Evolutionary conservation across 1,139 yeast genomes (phyloP).

Genomic region (Zygotorulaspora mrakii): DNA sequence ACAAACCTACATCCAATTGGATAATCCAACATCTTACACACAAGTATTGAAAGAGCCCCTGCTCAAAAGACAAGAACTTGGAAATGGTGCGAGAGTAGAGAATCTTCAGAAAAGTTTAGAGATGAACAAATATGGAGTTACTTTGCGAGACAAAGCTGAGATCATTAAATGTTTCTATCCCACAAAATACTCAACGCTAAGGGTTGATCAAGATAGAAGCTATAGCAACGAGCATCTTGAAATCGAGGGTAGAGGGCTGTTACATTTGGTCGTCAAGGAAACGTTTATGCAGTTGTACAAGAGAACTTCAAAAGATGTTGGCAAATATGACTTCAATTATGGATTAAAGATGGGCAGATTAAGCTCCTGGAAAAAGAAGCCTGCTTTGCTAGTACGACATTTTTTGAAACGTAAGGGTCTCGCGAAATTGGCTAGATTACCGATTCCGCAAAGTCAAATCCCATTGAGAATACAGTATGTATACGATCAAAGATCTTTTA

Average conservation of each 20-base stretch:
- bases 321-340: constrained; percentile 19
- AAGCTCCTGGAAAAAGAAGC: constrained; percentile 14
- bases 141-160: constrained; percentile 12
- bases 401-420: constrained; percentile 14
- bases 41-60: constrained; percentile 3
- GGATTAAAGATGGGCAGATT: constrained; percentile 15
- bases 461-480: constrained; percentile 16
- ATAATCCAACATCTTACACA: neutral
- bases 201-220: constrained; percentile 10
- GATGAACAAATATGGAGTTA: constrained; percentile 12
- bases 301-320: constrained; percentile 14
- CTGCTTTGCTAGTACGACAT: constrained; percentile 10
- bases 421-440: constrained; percentile 17
- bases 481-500: constrained; percentile 19
- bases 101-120: constrained; percentile 7
- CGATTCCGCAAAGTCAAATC: constrained; percentile 17
- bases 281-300: constrained; percentile 15
- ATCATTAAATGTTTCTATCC: constrained; percentile 22
- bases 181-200: constrained; percentile 12
- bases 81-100: constrained; percentile 10
- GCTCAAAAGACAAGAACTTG: constrained; percentile 9
- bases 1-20: neutral
- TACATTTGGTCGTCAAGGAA: constrained; percentile 11
- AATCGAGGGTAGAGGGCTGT: constrained; percentile 12
- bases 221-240: constrained; percentile 15